Conservation (phyloP, 139 green algal genomes). For the Picochlorum costavermella region DNA sequence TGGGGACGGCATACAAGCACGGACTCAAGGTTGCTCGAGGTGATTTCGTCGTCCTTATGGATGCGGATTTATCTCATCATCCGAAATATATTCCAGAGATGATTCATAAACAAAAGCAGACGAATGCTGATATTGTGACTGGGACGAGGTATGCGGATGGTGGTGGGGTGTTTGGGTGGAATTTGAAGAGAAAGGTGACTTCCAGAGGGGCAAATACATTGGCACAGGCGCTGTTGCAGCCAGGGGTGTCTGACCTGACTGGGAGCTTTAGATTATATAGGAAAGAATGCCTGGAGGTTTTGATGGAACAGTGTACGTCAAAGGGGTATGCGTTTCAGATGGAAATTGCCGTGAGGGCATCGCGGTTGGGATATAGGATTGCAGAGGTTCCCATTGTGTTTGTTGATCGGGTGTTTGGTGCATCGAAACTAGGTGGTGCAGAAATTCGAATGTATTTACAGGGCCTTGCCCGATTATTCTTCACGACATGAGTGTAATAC, state of each 20-base stretch:
- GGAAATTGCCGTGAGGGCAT: constrained; percentile 89
- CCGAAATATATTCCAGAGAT: constrained; percentile 67
- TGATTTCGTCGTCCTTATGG: constrained; percentile 89
- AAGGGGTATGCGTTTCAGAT: constrained; percentile 92
- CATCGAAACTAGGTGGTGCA: constrained; percentile 79
- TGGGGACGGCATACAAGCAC: constrained; percentile 71
- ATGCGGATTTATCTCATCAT: constrained; percentile 94
- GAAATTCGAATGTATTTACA: constrained; percentile 83
- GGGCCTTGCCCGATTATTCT: constrained; percentile 75
- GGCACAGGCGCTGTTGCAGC: constrained; percentile 66
- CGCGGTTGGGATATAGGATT: constrained; percentile 41
- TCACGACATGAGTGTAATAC: constrained; percentile 57
- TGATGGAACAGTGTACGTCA: constrained; percentile 37
- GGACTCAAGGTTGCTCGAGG: constrained; percentile 57
- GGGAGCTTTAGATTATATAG: constrained; percentile 88
- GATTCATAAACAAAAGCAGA: constrained; percentile 48
- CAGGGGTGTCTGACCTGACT: constrained; percentile 76
- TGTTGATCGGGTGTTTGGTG: constrained; percentile 91
- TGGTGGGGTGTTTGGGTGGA: constrained; percentile 88
- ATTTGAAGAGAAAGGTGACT: constrained; percentile 78
- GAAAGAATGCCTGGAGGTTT: constrained; percentile 34
- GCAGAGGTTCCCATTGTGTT: constrained; percentile 96
- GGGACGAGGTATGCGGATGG: constrained; percentile 74
- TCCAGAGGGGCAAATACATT: constrained; percentile 86
- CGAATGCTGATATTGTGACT: constrained; percentile 70